Base-by-base conservation (phyloP, 2,329 filamentous ascomycete genomes). In the Orbilia blumenaviensis region DNA sequence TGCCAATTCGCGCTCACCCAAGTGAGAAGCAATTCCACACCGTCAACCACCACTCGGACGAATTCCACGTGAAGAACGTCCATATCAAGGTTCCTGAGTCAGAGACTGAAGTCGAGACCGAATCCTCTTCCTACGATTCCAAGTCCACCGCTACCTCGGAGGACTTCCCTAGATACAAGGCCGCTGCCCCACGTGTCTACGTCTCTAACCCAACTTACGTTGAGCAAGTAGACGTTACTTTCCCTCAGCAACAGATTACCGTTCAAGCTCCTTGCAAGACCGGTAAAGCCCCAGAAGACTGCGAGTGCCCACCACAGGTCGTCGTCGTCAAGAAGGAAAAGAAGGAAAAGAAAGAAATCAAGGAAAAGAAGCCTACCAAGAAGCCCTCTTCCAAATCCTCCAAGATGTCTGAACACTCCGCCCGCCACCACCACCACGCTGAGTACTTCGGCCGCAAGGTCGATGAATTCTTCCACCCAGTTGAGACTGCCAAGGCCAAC, bases 391-490 rank as follows among this genome's bases (percentile, higher is more conserved):
- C 60, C 36, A 66, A 56, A 56, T 58, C 72, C 41, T 42, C 44
- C 48, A 74, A 50, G 66, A 76, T 63, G 63, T 66, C 61, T 32
- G 44, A 36, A 34, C 67, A 66, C 60, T 50, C 60, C 48, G 41
- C 27, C 46, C 63, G 44, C 60, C 64, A 64, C 60, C 64, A 50
- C 75, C 50, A 58, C 60, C 54, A 74, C 64, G 77, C 64, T 67
- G 78, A 80, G 79, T 80, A 66, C 75, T 62, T 34, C 75, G 71
- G 71, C 34, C 67, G 56, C 62, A 80, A 80, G 63, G 80, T 89
- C 63, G 77, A 79, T 61, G 46, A 69, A 25, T 60, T 77, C 58
- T 62, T 76, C 72, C 58, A 78, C 66, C 71, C 71, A 38, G 54
- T 68, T 23, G 72, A 68, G 56, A 66, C 38, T 16, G 52, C 64